Evolutionary conservation across 169 alveolate genomes (phyloP).

Genomic region (Plasmodium chabaudi): DNA sequence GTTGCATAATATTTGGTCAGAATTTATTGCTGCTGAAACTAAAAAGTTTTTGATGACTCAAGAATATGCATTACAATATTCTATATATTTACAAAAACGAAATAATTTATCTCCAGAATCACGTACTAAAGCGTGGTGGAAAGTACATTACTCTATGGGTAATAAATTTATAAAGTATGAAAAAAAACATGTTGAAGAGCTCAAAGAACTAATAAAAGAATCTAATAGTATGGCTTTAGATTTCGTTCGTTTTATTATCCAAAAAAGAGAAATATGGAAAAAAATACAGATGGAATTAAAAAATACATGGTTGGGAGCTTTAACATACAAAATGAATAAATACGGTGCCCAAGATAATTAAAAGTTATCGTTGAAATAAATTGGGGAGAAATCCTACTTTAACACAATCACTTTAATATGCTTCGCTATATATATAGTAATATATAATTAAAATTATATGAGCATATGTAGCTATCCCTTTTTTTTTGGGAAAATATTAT

Average conservation of each 20-base stretch:
- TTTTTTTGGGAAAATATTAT: too few relatives aligned
- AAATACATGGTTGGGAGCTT: slow-evolving; percentile 33
- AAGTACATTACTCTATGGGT: slow-evolving; percentile 26
- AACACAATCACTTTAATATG: too few relatives aligned
- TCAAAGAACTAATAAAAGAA: neutral
- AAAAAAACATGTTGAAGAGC: slow-evolving; percentile 17
- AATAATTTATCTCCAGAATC: slow-evolving; percentile 4
- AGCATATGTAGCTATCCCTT: too few relatives aligned
- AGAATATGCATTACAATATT: slow-evolving; percentile 38
- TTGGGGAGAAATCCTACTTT: too few relatives aligned
- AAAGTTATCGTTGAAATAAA: too few relatives aligned
- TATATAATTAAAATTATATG: too few relatives aligned
- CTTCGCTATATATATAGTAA: too few relatives aligned
- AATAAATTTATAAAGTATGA: slow-evolving; percentile 35
- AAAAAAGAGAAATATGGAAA: slow-evolving; percentile 29
- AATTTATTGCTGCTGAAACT: slow-evolving; percentile 24
- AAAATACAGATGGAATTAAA: slow-evolving; percentile 17
- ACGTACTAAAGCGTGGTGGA: slow-evolving; percentile 58
- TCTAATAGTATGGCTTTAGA: neutral
- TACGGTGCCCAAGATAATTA: neutral
- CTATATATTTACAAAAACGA: slow-evolving; percentile 27
- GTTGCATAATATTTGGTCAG: slow-evolving; percentile 22
- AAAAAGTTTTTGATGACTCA: slow-evolving; percentile 25
- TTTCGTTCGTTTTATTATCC: slow-evolving; percentile 7
- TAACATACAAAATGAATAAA: slow-evolving; percentile 59